phyloP scores from a whole-genome alignment of 2,329 filamentous ascomycete species.

The Talaromyces sp. region DNA sequence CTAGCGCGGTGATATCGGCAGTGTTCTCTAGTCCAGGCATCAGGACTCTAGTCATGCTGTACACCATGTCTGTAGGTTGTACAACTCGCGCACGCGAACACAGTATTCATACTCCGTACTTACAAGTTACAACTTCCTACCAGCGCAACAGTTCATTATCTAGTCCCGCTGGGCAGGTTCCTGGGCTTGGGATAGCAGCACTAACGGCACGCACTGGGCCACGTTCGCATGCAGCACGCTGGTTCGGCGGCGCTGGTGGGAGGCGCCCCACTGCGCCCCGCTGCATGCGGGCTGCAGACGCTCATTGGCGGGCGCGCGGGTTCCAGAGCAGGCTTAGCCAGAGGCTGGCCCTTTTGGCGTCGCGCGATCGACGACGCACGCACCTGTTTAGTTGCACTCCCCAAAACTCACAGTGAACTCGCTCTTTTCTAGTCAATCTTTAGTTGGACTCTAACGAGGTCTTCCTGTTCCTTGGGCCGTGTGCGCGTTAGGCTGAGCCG shows the following conservation, averaged over 20 bases:
- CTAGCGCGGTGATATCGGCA: background rate
- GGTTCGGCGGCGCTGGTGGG: background rate
- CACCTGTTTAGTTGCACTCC: conserved; percentile 12
- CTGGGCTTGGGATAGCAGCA: background rate
- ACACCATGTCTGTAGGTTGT: too few relatives aligned
- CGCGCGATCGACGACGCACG: background rate
- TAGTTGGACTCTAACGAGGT: too few relatives aligned
- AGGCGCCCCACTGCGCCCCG: background rate
- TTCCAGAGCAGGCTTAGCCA: background rate
- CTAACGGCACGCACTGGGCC: background rate
- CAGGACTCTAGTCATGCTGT: too few relatives aligned
- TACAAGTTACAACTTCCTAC: too few relatives aligned
- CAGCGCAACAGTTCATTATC: too few relatives aligned
- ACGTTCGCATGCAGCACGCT: background rate
- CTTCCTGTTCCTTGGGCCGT: conserved; percentile 9
- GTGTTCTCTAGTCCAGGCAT: too few relatives aligned
- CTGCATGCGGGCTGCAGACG: background rate
- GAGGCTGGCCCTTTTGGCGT: conserved; percentile 5
- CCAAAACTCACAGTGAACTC: background rate
- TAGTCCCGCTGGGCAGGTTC: background rate
- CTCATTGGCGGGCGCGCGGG: background rate
- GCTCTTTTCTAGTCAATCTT: too few relatives aligned
- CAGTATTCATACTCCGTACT: too few relatives aligned
- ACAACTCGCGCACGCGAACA: too few relatives aligned
- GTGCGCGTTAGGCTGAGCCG: background rate